phyloP scores from a whole-genome alignment of 2,329 filamentous ascomycete species.

The Pezicula radicicola region DNA sequence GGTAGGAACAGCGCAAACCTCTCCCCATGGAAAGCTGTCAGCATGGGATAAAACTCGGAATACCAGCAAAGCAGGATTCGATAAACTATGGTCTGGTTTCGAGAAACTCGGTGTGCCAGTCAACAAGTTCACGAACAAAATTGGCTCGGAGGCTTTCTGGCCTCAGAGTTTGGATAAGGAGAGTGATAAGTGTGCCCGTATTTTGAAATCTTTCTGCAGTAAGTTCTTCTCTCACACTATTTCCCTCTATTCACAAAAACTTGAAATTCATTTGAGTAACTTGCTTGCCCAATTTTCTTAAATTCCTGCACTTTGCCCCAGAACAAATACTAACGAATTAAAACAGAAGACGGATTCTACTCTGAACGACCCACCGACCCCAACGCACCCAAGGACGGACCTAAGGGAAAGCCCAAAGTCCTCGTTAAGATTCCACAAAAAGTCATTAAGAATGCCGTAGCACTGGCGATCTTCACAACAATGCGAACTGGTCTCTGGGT shows the following conservation, averaged over 20 bases:
- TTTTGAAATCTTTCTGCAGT: slow-evolving; percentile 88
- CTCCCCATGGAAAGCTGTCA: not conserved
- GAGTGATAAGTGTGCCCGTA: slow-evolving; percentile 85
- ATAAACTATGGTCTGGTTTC: slow-evolving; percentile 66
- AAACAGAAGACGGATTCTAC: slow-evolving; percentile 64
- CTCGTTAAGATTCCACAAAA: slow-evolving; percentile 71
- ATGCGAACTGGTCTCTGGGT: slow-evolving; percentile 93
- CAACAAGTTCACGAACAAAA: slow-evolving; percentile 76
- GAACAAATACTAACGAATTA: not conserved
- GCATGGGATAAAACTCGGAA: slow-evolving; percentile 50
- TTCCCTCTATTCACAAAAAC: not conserved
- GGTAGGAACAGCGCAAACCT: not conserved
- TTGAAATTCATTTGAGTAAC: too few relatives aligned
- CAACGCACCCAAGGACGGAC: slow-evolving; percentile 45
- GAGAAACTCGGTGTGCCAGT: slow-evolving; percentile 71
- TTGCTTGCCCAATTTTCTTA: too few relatives aligned
- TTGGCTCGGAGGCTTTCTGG: slow-evolving; percentile 82
- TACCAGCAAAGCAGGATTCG: slow-evolving; percentile 62
- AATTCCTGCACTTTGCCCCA: too few relatives aligned
- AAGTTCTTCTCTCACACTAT: slow-evolving; percentile 33
- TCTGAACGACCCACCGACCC: slow-evolving; percentile 37
- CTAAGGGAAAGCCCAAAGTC: slow-evolving; percentile 44
- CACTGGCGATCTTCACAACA: slow-evolving; percentile 89
- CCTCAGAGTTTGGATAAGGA: slow-evolving; percentile 81
- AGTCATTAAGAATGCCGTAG: slow-evolving; percentile 86